Conservation (phyloP, 192 early-diverging fungal species). For the Umbelopsis vinacea region DNA sequence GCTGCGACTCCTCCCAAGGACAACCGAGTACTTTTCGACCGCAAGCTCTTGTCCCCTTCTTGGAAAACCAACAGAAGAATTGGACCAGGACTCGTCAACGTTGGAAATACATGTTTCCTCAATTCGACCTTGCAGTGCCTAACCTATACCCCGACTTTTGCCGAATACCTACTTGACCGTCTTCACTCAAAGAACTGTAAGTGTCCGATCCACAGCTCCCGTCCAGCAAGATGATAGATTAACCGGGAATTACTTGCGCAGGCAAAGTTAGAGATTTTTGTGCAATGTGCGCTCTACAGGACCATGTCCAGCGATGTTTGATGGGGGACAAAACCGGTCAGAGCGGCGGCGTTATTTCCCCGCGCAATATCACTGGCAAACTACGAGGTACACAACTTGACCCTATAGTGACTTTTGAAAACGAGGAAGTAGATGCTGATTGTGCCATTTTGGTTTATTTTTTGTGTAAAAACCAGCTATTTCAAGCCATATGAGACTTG, state of each 20-base stretch:
- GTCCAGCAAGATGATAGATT: not conserved
- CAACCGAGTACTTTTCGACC: constrained; percentile 61
- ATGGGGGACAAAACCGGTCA: constrained; percentile 42
- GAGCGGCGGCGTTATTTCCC: constrained; percentile 53
- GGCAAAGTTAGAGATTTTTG: constrained; percentile 63
- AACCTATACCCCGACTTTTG: constrained; percentile 75
- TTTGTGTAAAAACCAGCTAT: constrained; percentile 48
- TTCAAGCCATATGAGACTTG: constrained; percentile 75
- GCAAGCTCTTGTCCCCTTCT: constrained; percentile 49
- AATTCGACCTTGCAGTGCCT: constrained; percentile 82
- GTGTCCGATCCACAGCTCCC: constrained; percentile 5
- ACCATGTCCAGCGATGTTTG: constrained; percentile 64
- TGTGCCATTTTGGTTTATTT: no score
- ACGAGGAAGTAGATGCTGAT: not conserved
- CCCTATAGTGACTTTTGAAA: not conserved
- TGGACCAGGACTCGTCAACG: constrained; percentile 73
- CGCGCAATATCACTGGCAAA: constrained; percentile 66
- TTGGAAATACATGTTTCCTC: constrained; percentile 81
- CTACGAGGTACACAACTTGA: constrained; percentile 54
- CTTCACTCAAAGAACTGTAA: constrained; percentile 67
- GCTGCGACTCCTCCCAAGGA: not conserved
- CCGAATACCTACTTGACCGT: constrained; percentile 65
- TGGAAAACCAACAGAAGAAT: constrained; percentile 64
- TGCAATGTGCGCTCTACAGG: constrained; percentile 75
- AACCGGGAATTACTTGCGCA: constrained; percentile 19